Base-by-base conservation (phyloP, 2,329 filamentous ascomycete species). In the Trichoderma sp. region DNA sequence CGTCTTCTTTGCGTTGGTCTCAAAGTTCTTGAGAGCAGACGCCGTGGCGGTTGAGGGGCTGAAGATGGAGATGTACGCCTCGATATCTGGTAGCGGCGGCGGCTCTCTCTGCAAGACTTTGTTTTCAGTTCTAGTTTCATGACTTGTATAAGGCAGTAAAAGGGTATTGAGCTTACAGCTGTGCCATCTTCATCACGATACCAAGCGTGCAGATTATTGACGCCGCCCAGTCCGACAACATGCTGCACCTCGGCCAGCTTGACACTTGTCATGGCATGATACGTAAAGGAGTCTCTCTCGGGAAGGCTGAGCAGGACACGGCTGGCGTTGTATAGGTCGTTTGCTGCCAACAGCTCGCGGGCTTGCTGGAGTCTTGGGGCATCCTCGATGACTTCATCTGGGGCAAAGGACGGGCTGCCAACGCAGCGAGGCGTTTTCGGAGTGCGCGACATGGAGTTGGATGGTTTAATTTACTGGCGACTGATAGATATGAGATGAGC, bases 21-120 rank as follows among this genome's bases (percentile, higher is more conserved):
- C 81, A 76, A 93, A 87, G 63, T 86, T 87, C 73, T 85, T 91
- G 15, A 94, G 84, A 12, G 91, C 87, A 71, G 90, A 88, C 6
- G 85, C 76, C 2, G 90, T 91, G 13, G 84, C 83, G 4, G 89
- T 89, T 1, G 85, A 81, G 1, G 91, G 85, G 36, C 83, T 83
- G 83, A 93, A 94, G 76, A 94, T 85, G 62, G 87, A 83, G 47
- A 88, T 86, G 82, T 94, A 94, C 20, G 91, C 88, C 57, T 86
- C 84, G 71, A 91, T 86, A 76, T 94, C 92, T 68, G 85, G 75
- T 58, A 80, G 80, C 1, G 87, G 82, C 7, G 89, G 90, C 7
- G 86, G 82, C 1, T 81, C 79, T 76, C 81, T 81, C 79, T 84
- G 74, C 11, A 23, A 66, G 12, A n/a, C 11, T 32, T 73, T 77